These are phyloP conservation scores for Neurospora discreta DNA, from an alignment of 495 filamentous ascomycete species.

Conservation along the genomic window DNA sequence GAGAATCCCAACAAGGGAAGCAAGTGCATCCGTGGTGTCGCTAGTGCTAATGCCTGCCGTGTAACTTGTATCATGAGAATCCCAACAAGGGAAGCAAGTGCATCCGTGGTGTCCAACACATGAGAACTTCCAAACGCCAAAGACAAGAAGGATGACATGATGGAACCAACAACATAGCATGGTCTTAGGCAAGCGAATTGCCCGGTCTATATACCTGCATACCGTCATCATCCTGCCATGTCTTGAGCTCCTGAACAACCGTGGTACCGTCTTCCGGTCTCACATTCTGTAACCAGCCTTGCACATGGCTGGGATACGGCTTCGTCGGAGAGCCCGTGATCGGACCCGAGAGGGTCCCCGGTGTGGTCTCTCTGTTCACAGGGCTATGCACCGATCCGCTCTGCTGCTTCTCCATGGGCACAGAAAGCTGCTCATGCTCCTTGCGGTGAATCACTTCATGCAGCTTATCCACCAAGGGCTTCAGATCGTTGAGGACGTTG, in stretches of 20 bases:
- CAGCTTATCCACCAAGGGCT: conserved; percentile 11
- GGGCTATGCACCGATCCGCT: not conserved
- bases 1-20: not conserved
- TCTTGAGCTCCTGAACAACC: not conserved
- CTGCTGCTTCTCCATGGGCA: conserved; percentile 5
- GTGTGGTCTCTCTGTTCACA: not conserved
- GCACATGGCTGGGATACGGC: not conserved
- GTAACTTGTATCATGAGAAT: not conserved
- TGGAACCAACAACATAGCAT: not conserved
- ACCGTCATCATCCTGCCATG: not conserved
- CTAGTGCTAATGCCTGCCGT: not conserved
- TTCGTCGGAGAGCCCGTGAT: not conserved
- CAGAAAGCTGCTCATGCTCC: not conserved
- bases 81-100: not conserved
- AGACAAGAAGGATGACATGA: not conserved
- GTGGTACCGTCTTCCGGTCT: not conserved
- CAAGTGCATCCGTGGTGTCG: not conserved
- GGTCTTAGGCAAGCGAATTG: not conserved
- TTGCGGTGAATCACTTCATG: conserved; percentile 11
- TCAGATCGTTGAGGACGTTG: conserved; percentile 16
- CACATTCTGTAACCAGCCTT: not conserved
- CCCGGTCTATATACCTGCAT: not conserved
- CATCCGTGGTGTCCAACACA: not conserved
- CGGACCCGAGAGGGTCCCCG: not conserved
- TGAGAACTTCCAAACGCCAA: not conserved